These are phyloP conservation scores for Fusarium sulawesiense DNA, from an alignment of 2,329 filamentous ascomycete genomes.

Conservation along the genomic window DNA sequence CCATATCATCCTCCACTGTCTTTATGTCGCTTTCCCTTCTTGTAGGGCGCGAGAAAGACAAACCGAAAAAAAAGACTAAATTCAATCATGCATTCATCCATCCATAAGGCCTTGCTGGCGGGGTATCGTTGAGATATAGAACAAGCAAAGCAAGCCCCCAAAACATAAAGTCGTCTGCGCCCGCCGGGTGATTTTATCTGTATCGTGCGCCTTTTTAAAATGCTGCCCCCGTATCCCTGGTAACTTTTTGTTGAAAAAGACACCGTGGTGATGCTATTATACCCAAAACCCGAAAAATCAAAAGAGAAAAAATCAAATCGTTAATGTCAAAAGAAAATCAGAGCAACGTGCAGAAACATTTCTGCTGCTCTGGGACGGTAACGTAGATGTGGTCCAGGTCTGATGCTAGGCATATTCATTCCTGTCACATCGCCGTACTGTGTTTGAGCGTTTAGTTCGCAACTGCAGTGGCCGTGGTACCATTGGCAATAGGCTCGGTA, in stretches of 20 bases:
- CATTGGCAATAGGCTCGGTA: slow-evolving; percentile 25
- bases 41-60: neutral
- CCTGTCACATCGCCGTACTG: neutral
- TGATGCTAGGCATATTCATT: slow-evolving; percentile 10
- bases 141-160: slow-evolving; percentile 51
- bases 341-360: slow-evolving; percentile 32
- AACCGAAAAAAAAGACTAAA: slow-evolving; percentile 24
- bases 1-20: slow-evolving; percentile 6
- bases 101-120: slow-evolving; percentile 49
- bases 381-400: slow-evolving; percentile 9
- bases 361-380: neutral
- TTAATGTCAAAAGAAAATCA: slow-evolving; percentile 32
- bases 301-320: slow-evolving; percentile 15
- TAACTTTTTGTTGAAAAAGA: slow-evolving; percentile 59
- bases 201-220: slow-evolving; percentile 44
- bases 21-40: slow-evolving; percentile 13
- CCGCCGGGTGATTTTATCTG: slow-evolving; percentile 42
- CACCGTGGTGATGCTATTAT: slow-evolving; percentile 48
- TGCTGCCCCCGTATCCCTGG: slow-evolving; percentile 48
- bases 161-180: slow-evolving; percentile 48
- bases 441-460: slow-evolving; percentile 30
- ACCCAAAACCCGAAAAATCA: slow-evolving; percentile 33
- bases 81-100: slow-evolving; percentile 44
- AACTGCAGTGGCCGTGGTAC: slow-evolving; percentile 9
- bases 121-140: slow-evolving; percentile 57